Base-by-base conservation (phyloP, 257 asterid species). In the Linaria vulgaris region DNA sequence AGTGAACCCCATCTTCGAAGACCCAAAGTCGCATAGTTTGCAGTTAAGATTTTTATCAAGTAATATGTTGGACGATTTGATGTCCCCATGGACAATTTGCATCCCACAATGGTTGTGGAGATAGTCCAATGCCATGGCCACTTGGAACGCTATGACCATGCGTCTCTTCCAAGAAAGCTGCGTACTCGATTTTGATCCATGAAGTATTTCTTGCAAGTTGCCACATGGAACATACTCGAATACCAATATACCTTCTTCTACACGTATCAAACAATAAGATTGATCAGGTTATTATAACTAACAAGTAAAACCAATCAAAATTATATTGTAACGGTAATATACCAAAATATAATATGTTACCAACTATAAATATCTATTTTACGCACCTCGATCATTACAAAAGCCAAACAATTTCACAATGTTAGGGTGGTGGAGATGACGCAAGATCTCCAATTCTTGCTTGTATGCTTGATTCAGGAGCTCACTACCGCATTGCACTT, bases 11-110 rank as follows among this genome's bases (percentile, higher is more conserved):
- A 88, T 68, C 59, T 77, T 85, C 0, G 95, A 83, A 0, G 96
- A 86, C 19, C 96, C 95, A 25, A 89, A 84, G 63, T 89, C 96
- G 57, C 95, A 89, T 52, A 89, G 85, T 72, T 86, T 89, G 78
- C 94, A 80, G 47, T 79, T 78, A 24, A 86, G 66, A 2, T 71
- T 41, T 5, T 59, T 66, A 53, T 89, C 95, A 13, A 89, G 67
- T 0, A 89, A 30, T 5, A 89, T 63, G 72, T 89, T 89, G 0
- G 96, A 80, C 1, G 94, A 66, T 66, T 89, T 86, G 69, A 89
- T 76, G 69, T 88, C 96, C 3, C 88, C 87, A 23, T 88, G 96
- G 66, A 84, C 77, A 64, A 88, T 72, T 58, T 82, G 92, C 9
- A 78, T 63, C 8, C 67, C n/a, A 60, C 86, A 77, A 16, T 57